phyloP scores from a whole-genome alignment of 148 eudicot genomes.

The Fagopyrum esculentum region DNA sequence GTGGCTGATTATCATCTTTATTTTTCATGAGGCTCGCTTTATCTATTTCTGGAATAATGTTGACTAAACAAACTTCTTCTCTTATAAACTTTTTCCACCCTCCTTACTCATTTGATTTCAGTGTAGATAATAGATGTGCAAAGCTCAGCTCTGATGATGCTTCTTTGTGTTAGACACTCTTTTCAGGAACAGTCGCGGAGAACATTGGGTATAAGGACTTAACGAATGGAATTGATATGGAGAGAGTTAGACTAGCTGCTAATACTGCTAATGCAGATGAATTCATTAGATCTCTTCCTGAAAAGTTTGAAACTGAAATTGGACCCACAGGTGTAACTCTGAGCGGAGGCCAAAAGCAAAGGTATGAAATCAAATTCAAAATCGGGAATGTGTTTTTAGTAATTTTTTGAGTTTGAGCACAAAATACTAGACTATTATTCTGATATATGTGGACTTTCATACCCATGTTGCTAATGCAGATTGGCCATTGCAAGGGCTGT shows the following conservation, averaged over 20 bases:
- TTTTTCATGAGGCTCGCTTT: constrained; percentile 10
- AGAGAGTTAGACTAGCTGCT: constrained; percentile 71
- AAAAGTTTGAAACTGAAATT: constrained; percentile 61
- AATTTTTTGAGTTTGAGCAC: background rate
- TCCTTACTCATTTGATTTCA: background rate
- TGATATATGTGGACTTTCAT: background rate
- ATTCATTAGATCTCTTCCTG: constrained; percentile 67
- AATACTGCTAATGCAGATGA: constrained; percentile 90
- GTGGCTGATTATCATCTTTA: constrained; percentile 22
- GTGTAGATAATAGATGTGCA: background rate
- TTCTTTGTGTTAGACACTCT: constrained; percentile 51
- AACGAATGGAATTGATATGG: constrained; percentile 59
- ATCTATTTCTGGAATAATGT: background rate
- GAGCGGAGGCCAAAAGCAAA: constrained; percentile 98
- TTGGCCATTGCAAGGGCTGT: constrained; percentile 93
- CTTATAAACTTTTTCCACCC: background rate
- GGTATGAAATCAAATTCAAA: constrained; percentile 29
- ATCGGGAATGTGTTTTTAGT: background rate
- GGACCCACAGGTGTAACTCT: constrained; percentile 82
- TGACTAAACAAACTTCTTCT: background rate
- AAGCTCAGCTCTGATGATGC: background rate
- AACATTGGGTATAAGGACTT: constrained; percentile 89
- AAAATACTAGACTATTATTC: background rate
- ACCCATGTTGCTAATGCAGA: constrained; percentile 30
- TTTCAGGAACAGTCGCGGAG: constrained; percentile 88